Percentiles rank a stretch among this genome's conserved stretches.
phyloP scores from a whole-genome alignment of 768 basidiomycete genomes.

The Suillus ampliporus region DNA sequence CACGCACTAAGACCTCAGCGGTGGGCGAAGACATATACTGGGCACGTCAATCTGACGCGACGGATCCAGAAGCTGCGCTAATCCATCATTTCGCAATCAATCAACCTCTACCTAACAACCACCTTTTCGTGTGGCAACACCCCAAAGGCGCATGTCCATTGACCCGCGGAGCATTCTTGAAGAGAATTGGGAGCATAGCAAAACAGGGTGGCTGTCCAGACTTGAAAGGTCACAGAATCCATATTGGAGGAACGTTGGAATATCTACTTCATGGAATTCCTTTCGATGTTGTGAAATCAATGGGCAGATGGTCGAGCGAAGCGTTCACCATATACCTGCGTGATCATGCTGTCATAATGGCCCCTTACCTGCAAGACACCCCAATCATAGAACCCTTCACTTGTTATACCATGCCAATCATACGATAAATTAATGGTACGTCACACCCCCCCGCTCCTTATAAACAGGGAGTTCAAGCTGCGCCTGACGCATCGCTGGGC shows the following conservation, averaged over 20 bases:
- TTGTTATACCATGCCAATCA: constrained; percentile 19
- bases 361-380: constrained; percentile 30
- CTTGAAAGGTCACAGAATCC: constrained; percentile 34
- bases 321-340: constrained; percentile 36
- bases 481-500: background rate
- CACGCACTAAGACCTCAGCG: background rate
- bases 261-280: constrained; percentile 33
- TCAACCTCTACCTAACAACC: constrained; percentile 10
- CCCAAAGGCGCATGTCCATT: constrained; percentile 25
- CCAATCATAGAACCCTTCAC: constrained; percentile 15
- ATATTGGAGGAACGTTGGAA: constrained; percentile 35
- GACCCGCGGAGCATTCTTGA: constrained; percentile 30
- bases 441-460: background rate
- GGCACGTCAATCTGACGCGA: background rate
- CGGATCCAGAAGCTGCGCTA: background rate
- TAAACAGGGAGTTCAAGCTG: constrained; percentile 4
- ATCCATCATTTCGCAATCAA: background rate
- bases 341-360: constrained; percentile 33
- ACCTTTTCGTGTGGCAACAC: constrained; percentile 37
- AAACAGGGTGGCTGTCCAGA: constrained; percentile 1
- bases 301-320: constrained; percentile 41
- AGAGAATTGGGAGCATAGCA: constrained; percentile 19
- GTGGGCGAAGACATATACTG: background rate
- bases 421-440: background rate
- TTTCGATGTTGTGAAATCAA: constrained; percentile 39